Evolutionary conservation across 208 protist species (phyloP).

Genomic region (Crithidia expoeki): DNA sequence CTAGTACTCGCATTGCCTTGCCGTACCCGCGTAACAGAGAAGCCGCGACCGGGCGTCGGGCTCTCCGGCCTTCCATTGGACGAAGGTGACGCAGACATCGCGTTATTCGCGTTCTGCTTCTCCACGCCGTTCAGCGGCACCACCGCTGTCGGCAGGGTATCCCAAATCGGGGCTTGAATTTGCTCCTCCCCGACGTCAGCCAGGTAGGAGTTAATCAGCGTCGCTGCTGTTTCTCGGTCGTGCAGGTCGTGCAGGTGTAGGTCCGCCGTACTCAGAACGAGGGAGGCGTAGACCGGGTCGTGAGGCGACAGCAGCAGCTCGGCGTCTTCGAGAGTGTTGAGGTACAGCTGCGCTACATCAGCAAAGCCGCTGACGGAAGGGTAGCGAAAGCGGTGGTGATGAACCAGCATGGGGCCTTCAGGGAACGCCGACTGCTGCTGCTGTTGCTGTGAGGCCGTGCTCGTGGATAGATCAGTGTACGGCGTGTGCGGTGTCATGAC

Average conservation of each 20-base stretch:
- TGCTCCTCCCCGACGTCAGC: conserved; percentile 71
- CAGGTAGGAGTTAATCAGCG: conserved; percentile 61
- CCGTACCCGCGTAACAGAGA: conserved; percentile 54
- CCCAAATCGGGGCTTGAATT: conserved; percentile 49
- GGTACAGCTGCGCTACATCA: conserved; percentile 75
- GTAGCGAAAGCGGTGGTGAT: conserved; percentile 76
- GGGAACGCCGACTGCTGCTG: conserved; percentile 2
- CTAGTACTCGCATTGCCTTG: conserved; percentile 32
- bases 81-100: background rate
- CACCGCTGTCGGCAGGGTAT: conserved; percentile 20
- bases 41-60: conserved; percentile 27
- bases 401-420: conserved; percentile 43
- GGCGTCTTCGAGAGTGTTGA: conserved; percentile 58
- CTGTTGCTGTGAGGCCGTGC: conserved; percentile 2
- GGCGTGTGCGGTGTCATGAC: conserved; percentile 4
- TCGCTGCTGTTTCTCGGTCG: conserved; percentile 28
- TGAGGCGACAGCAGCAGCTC: conserved; percentile 80
- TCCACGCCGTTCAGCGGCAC: background rate
- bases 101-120: too few species aligned
- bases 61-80: background rate
- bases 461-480: conserved; percentile 10
- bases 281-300: conserved; percentile 81
- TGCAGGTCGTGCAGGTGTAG: conserved; percentile 44
- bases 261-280: conserved; percentile 79
- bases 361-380: conserved; percentile 50